Evolutionary conservation across 2,329 filamentous ascomycete species (phyloP), one percentile per base, ranked within the genome.

Genomic region (Talaromyces sp.): DNA sequence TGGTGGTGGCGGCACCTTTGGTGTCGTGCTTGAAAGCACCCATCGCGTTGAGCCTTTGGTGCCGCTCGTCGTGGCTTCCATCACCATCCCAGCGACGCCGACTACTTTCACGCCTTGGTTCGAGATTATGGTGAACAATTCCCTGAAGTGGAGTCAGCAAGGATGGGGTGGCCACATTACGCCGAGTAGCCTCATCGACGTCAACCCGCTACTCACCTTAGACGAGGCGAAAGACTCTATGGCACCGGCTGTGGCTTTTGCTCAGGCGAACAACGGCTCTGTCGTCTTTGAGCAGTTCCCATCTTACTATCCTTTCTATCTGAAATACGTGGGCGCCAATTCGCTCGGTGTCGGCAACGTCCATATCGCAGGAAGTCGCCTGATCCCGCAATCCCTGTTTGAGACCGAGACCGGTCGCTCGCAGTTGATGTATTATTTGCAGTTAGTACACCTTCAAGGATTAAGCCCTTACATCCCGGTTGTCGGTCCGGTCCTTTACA

Each of bases 1-100:
- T 10, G 82, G 82, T 6, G 83, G 83, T 4, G 83, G 81, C 1
- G 81, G 80, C 63, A 59, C 52, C 61, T 75, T 76, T 61, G 76
- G 76, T 33, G 68, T 79, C 13, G 75, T 77, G 6, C 69, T 74
- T 11, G 25, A 41, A 43, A 41, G 25, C 35, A 55, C 39, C 31
- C 39, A 43, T 17, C 53, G 39, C 17, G 39, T 55, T 19, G 43
- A 46, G 43, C 43, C 43, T 46, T 19, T 31, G 43, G 4, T 46
- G 13, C 21, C 43, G 43, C 19, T 46, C 3, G 21, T 46, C 21
- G 43, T 46, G 11, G 43, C 43, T 28, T 21, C 19, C 43, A 46
- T 46, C 22, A 13, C 21, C 22, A 46, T 46, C 43, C 43, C 43
- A 31, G 43, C 43, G 28, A 21, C 43, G 11, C 15, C 43, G 21